Evolutionary conservation across 345 rosid genomes (phyloP).

Genomic region (Kandelia obovata): DNA sequence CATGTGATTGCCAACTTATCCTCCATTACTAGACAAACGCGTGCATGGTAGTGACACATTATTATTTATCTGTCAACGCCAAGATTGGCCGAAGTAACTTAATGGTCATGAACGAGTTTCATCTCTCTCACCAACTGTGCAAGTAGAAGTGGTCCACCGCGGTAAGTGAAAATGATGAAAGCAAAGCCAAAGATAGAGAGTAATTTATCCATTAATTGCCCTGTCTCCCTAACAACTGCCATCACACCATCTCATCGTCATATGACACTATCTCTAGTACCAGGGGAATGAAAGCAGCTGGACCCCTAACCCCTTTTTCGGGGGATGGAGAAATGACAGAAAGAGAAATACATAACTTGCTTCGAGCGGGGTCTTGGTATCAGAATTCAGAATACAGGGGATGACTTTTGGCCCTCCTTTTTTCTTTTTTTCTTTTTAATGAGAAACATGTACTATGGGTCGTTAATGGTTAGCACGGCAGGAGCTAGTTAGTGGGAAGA

Average conservation of each 20-base stretch:
- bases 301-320: slow-evolving; percentile 2
- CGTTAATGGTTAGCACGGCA: too few species aligned
- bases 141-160: neutral
- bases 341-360: slow-evolving; percentile 4
- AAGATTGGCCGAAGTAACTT: slow-evolving; percentile 18
- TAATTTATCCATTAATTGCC: neutral
- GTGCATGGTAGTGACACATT: neutral
- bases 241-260: neutral
- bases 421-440: too few species aligned
- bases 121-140: neutral
- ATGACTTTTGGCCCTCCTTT: too few species aligned
- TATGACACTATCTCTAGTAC: slow-evolving; percentile 4
- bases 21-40: neutral
- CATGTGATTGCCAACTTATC: slow-evolving; percentile 65
- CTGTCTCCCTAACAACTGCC: slow-evolving; percentile 26
- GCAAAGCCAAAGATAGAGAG: neutral
- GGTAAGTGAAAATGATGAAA: neutral
- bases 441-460: too few species aligned
- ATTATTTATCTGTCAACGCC: neutral
- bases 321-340: neutral
- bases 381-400: neutral
- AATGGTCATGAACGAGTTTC: slow-evolving; percentile 1
- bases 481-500: too few species aligned
- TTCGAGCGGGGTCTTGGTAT: slow-evolving; percentile 23
- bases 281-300: slow-evolving; percentile 10